Percentiles rank a stretch among this genome's conserved stretches.
These are phyloP conservation scores for Obelidium mucronatum DNA, from an alignment of 192 early-diverging fungal genomes.

Conservation along the genomic window DNA sequence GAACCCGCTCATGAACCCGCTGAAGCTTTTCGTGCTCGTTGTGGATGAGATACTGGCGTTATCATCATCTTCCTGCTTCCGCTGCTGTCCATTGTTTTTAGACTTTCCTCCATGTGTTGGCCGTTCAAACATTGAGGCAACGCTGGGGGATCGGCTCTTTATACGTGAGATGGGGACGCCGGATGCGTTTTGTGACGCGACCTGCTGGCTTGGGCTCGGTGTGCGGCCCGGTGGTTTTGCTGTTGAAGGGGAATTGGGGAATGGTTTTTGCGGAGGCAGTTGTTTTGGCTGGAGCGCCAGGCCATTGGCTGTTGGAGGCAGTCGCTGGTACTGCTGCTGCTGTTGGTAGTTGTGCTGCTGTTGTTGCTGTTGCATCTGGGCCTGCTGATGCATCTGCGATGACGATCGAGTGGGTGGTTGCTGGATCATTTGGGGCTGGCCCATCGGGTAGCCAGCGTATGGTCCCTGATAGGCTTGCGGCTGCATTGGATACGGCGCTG, in stretches of 20 bases:
- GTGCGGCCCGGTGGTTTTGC: too few relatives aligned
- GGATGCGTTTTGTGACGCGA: too few relatives aligned
- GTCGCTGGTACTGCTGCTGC: not conserved
- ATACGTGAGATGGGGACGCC: not conserved
- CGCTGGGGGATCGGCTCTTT: not conserved
- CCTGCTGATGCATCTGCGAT: not conserved
- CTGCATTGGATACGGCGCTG: not conserved
- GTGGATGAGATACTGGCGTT: slow-evolving; percentile 7
- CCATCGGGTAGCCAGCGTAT: not conserved
- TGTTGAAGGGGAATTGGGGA: not conserved
- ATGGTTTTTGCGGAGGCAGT: not conserved
- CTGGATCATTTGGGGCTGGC: not conserved
- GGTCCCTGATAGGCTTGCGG: not conserved
- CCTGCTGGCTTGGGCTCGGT: too few relatives aligned
- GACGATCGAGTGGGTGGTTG: not conserved
- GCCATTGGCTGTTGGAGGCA: not conserved
- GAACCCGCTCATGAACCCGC: slow-evolving; percentile 29
- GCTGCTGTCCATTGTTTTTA: not conserved
- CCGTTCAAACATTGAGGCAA: slow-evolving; percentile 3
- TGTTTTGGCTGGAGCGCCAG: not conserved
- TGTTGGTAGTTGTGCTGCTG: not conserved
- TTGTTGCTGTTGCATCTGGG: slow-evolving; percentile 5
- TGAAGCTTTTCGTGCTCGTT: slow-evolving; percentile 19
- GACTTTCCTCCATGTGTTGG: too few relatives aligned
- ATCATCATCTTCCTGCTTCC: slow-evolving; percentile 14